Percentiles rank a stretch among this genome's conserved stretches.
Evolutionary conservation across 768 basidiomycete genomes (phyloP).

Genomic region (Agrocybe chaxingu): DNA sequence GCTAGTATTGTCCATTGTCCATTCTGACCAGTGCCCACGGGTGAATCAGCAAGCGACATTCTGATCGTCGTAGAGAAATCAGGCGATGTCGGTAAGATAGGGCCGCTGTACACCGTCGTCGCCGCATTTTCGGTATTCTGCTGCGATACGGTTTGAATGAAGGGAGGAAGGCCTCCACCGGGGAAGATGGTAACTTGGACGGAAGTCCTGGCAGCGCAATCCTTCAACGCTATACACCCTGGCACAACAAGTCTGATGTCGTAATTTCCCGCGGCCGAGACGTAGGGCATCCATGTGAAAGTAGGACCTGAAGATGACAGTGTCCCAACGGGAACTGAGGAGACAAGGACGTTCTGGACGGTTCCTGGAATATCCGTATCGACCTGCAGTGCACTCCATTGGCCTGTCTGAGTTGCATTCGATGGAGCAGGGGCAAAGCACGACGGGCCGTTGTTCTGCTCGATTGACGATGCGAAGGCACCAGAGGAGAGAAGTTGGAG

Average conservation of each 20-base stretch:
- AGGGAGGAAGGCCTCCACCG: slow-evolving; percentile 60
- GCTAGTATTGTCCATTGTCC: slow-evolving; percentile 84
- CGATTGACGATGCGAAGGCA: slow-evolving; percentile 78
- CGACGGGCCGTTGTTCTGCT: slow-evolving; percentile 55
- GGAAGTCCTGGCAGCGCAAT: slow-evolving; percentile 77
- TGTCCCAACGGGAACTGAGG: slow-evolving; percentile 64
- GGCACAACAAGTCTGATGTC: slow-evolving; percentile 82
- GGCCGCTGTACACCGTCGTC: slow-evolving; percentile 74
- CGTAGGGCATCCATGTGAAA: slow-evolving; percentile 88
- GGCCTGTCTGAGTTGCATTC: slow-evolving; percentile 61
- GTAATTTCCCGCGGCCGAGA: slow-evolving; percentile 88
- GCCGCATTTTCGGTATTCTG: slow-evolving; percentile 61
- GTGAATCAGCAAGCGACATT: slow-evolving; percentile 67
- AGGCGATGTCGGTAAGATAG: slow-evolving; percentile 70
- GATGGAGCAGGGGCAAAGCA: slow-evolving; percentile 81
- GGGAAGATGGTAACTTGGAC: slow-evolving; percentile 85
- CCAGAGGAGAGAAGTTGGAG: slow-evolving; percentile 92
- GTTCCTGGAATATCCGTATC: slow-evolving; percentile 81
- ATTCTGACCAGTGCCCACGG: slow-evolving; percentile 57
- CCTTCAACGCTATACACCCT: slow-evolving; percentile 77
- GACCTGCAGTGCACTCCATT: slow-evolving; percentile 63
- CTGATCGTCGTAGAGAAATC: slow-evolving; percentile 72
- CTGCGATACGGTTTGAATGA: slow-evolving; percentile 71
- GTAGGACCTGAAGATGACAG: slow-evolving; percentile 60
- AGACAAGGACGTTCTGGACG: slow-evolving; percentile 66